phyloP scores from a whole-genome alignment of 345 rosid species.

The Hibiscus tridactylites region DNA sequence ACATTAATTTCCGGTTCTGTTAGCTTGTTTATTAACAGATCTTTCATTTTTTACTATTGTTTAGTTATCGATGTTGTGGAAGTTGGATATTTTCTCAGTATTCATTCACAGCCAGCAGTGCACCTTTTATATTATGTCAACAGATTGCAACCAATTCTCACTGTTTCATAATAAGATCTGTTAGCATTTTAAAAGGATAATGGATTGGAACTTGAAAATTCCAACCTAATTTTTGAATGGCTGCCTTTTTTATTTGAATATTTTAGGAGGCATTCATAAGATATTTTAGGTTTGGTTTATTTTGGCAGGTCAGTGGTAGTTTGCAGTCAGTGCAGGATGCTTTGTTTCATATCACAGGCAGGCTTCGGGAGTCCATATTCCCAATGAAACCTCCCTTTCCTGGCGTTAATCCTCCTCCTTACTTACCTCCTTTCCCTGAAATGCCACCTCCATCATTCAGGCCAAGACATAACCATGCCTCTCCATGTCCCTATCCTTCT shows the following conservation, averaged over 20 bases:
- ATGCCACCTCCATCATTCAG: conserved; percentile 63
- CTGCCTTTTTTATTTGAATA: neutral
- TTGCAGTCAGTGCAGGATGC: conserved; percentile 69
- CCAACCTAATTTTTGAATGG: neutral
- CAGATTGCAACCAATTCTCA: neutral
- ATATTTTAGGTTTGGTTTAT: neutral
- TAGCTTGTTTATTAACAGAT: neutral
- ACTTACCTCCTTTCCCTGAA: conserved; percentile 57
- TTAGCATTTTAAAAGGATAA: neutral
- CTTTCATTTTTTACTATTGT: neutral
- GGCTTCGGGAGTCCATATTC: conserved; percentile 60
- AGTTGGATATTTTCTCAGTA: neutral
- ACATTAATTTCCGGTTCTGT: neutral
- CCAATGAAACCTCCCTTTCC: conserved; percentile 40
- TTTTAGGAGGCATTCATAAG: neutral
- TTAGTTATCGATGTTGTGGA: neutral
- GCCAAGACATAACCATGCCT: conserved; percentile 54
- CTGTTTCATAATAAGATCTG: neutral
- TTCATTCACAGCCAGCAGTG: neutral
- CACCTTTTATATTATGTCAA: neutral
- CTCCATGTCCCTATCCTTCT: conserved; percentile 56
- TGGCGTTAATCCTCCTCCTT: conserved; percentile 41
- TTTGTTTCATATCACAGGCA: conserved; percentile 61
- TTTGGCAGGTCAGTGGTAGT: conserved; percentile 60
- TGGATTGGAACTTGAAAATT: neutral